These are phyloP conservation scores for Fusarium continuum DNA, from an alignment of 2,329 filamentous ascomycete species.

Conservation along the genomic window DNA sequence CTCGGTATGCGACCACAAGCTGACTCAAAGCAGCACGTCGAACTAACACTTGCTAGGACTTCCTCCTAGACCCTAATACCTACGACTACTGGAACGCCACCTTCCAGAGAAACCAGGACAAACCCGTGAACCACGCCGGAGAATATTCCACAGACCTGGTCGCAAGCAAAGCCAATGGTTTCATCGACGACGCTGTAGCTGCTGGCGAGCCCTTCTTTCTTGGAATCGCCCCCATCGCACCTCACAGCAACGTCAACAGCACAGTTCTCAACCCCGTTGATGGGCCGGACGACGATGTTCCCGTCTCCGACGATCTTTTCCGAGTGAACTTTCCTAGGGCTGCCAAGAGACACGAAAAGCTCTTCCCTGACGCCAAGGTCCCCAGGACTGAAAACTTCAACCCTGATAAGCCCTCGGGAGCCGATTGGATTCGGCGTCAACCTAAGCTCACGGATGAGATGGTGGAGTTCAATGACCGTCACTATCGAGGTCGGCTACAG, in stretches of 20 bases:
- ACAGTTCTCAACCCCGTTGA: constrained; percentile 57
- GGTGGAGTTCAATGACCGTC: constrained; percentile 50
- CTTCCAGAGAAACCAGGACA: constrained; percentile 67
- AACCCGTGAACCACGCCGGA: constrained; percentile 53
- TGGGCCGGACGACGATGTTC: constrained; percentile 13
- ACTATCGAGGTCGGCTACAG: constrained; percentile 54
- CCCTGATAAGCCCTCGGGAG: constrained; percentile 56
- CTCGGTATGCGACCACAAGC: background rate
- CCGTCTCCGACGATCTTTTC: background rate
- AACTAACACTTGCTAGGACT: constrained; percentile 7
- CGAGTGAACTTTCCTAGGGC: constrained; percentile 18
- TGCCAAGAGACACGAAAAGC: constrained; percentile 61
- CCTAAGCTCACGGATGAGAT: constrained; percentile 45
- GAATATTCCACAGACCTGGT: constrained; percentile 64
- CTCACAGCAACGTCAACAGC: constrained; percentile 42
- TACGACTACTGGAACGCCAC: constrained; percentile 74
- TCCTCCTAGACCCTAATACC: constrained; percentile 53
- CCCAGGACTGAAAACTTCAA: constrained; percentile 74
- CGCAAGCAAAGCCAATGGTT: constrained; percentile 58
- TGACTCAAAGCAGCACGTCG: background rate
- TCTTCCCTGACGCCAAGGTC: constrained; percentile 67
- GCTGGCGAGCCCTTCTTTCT: constrained; percentile 64
- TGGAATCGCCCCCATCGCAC: constrained; percentile 59
- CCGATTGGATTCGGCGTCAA: constrained; percentile 56
- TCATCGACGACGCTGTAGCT: constrained; percentile 61